Percentiles rank a stretch among this genome's conserved stretches.
These are phyloP conservation scores for Trichosporon sp. DNA, from an alignment of 1,284 basidiomycete species.

Conservation along the genomic window DNA sequence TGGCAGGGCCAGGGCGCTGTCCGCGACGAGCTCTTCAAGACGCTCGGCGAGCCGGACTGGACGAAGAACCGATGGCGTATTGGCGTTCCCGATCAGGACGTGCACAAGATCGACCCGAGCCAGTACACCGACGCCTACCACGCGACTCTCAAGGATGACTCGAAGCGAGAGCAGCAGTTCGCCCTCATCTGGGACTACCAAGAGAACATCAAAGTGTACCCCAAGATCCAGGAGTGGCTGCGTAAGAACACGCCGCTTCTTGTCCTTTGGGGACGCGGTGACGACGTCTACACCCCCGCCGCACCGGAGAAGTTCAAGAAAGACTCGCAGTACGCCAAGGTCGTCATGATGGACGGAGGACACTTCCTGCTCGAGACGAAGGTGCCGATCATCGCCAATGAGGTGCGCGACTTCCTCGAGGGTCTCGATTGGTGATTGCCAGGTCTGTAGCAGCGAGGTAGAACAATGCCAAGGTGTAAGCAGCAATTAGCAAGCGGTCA, in stretches of 20 bases:
- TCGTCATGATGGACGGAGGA: constrained; percentile 51
- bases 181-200: constrained; percentile 51
- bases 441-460: background rate
- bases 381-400: constrained; percentile 27
- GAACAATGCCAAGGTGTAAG: background rate
- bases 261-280: constrained; percentile 54
- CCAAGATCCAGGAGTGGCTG: constrained; percentile 52
- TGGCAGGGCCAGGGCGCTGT: constrained; percentile 39
- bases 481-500: too few relatives aligned
- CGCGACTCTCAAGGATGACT: constrained; percentile 48
- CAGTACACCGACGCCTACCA: constrained; percentile 42
- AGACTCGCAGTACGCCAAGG: constrained; percentile 47
- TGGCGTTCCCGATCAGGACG: constrained; percentile 14
- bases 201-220: constrained; percentile 52
- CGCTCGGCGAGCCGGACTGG: constrained; percentile 4
- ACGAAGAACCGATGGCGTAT: constrained; percentile 20
- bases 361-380: constrained; percentile 53
- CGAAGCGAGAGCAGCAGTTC: constrained; percentile 50
- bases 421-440: background rate
- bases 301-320: constrained; percentile 52
- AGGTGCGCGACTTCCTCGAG: constrained; percentile 21
- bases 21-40: background rate
- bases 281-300: constrained; percentile 50
- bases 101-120: constrained; percentile 17
- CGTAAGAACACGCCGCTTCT: constrained; percentile 50